These are phyloP conservation scores for Aspergillus affinis DNA, from an alignment of 495 filamentous ascomycete species.

Conservation along the genomic window DNA sequence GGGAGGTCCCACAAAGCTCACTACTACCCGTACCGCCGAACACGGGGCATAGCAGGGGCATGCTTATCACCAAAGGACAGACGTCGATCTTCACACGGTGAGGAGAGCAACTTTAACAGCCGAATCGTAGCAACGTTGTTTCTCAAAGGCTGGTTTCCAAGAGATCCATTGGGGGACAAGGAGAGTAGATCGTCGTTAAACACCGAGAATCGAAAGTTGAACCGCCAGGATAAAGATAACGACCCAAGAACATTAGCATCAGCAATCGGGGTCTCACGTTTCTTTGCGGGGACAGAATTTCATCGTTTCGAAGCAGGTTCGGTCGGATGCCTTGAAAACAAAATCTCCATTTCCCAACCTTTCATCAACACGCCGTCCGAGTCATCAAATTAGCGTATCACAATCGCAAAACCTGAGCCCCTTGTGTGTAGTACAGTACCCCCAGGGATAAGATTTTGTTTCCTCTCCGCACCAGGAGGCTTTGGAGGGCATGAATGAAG, in stretches of 20 bases:
- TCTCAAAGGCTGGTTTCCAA: conserved; percentile 2
- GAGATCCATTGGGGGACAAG: conserved; percentile 2
- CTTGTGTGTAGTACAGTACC: conserved; percentile 76
- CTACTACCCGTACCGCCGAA: neutral
- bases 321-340: conserved; percentile 36
- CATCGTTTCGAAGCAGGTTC: conserved; percentile 32
- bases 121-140: conserved; percentile 4
- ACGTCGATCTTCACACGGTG: conserved; percentile 7
- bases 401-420: conserved; percentile 24
- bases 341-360: conserved; percentile 31
- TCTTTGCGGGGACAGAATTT: conserved; percentile 31
- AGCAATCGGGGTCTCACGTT: conserved; percentile 19
- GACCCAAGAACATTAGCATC: conserved; percentile 22
- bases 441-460: conserved; percentile 85
- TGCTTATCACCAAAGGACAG: neutral
- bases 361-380: conserved; percentile 2
- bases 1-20: conserved; percentile 70
- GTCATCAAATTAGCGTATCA: conserved; percentile 1
- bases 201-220: conserved; percentile 19
- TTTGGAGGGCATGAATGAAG: conserved; percentile 57
- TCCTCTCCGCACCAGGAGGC: conserved; percentile 58
- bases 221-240: conserved; percentile 8
- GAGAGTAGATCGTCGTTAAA: neutral
- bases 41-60: neutral
- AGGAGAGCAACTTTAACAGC: conserved; percentile 8